phyloP scores from a whole-genome alignment of 495 filamentous ascomycete genomes.

The Lasiosphaeria ovina region DNA sequence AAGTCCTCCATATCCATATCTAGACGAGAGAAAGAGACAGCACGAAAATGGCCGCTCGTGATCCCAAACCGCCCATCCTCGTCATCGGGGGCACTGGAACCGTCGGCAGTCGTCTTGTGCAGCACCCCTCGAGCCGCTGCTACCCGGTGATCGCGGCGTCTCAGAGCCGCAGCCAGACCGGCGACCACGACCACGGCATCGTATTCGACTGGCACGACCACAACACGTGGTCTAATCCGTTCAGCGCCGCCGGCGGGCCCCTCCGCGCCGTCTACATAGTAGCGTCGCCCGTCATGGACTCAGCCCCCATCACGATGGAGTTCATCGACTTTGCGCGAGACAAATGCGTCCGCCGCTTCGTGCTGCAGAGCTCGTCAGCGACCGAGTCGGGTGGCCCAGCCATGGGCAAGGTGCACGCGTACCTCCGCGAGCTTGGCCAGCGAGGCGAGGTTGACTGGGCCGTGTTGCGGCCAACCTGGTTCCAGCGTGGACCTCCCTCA shows the following conservation, averaged over 20 bases:
- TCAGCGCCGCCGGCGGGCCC: slow-evolving; percentile 14
- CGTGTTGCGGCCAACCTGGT: slow-evolving; percentile 46
- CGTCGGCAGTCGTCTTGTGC: slow-evolving; percentile 41
- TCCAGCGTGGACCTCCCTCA: slow-evolving; percentile 34
- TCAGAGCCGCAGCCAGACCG: slow-evolving; percentile 21
- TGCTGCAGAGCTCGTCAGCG: slow-evolving; percentile 41
- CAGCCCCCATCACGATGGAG: slow-evolving; percentile 30
- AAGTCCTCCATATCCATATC: too few species aligned
- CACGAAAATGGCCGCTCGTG: too few species aligned
- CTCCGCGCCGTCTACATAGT: slow-evolving; percentile 41
- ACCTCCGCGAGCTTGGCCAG: slow-evolving; percentile 38
- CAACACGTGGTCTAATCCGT: slow-evolving; percentile 37
- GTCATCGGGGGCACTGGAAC: slow-evolving; percentile 52
- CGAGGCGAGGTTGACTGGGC: slow-evolving; percentile 42
- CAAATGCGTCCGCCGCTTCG: slow-evolving; percentile 41
- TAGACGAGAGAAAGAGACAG: too few species aligned
- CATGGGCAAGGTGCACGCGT: slow-evolving; percentile 37
- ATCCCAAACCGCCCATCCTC: slow-evolving; percentile 30
- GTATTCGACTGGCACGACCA: slow-evolving; percentile 50
- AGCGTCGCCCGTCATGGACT: slow-evolving; percentile 26
- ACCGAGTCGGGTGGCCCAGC: slow-evolving; percentile 35
- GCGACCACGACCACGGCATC: slow-evolving; percentile 25
- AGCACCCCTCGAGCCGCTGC: slow-evolving; percentile 30
- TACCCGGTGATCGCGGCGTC: slow-evolving; percentile 42
- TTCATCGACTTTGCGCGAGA: slow-evolving; percentile 41